Percentiles rank a stretch among this genome's conserved stretches.
phyloP scores from a whole-genome alignment of 371 early-diverging fungal genomes.

The Mortierella sp. region DNA sequence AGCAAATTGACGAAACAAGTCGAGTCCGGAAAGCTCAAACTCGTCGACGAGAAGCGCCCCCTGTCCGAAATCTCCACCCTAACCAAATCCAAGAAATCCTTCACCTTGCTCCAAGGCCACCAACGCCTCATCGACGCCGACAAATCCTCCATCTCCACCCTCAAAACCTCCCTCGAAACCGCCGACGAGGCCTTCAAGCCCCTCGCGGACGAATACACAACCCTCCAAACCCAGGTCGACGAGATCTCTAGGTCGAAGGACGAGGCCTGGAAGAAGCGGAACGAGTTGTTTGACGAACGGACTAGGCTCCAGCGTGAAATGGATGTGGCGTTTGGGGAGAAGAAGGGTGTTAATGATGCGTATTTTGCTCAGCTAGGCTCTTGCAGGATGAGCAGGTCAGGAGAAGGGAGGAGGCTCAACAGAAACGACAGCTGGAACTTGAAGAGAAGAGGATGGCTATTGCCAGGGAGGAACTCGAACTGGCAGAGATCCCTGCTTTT shows the following conservation, averaged over 20 bases:
- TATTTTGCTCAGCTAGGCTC: slow-evolving; percentile 83
- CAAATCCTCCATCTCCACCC: slow-evolving; percentile 71
- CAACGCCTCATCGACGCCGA: slow-evolving; percentile 82
- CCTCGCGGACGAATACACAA: slow-evolving; percentile 76
- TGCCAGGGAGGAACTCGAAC: slow-evolving; percentile 83
- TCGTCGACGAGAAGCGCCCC: slow-evolving; percentile 91
- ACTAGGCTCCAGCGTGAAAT: slow-evolving; percentile 78
- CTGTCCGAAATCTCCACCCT: slow-evolving; percentile 84
- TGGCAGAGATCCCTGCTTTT: slow-evolving; percentile 92
- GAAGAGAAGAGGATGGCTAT: slow-evolving; percentile 73
- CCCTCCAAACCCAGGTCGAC: slow-evolving; percentile 77
- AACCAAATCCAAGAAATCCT: slow-evolving; percentile 83
- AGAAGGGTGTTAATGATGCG: slow-evolving; percentile 77
- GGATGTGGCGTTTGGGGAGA: slow-evolving; percentile 77
- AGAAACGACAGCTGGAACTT: slow-evolving; percentile 75
- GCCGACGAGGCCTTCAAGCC: slow-evolving; percentile 73
- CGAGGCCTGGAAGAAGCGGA: slow-evolving; percentile 71
- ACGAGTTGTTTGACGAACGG: slow-evolving; percentile 83
- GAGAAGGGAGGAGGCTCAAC: slow-evolving; percentile 73
- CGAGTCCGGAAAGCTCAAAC: slow-evolving; percentile 78
- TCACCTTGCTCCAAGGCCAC: slow-evolving; percentile 77
- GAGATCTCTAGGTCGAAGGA: slow-evolving; percentile 73
- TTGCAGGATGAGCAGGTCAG: slow-evolving; percentile 82
- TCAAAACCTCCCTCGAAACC: slow-evolving; percentile 78
- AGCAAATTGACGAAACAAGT: slow-evolving; percentile 85